A percentile compares a stretch with the other conserved stretches of the same genome.
These are phyloP conservation scores for Aureobasidium leucospermi DNA, from an alignment of 2,329 filamentous ascomycete species.

Conservation along the genomic window DNA sequence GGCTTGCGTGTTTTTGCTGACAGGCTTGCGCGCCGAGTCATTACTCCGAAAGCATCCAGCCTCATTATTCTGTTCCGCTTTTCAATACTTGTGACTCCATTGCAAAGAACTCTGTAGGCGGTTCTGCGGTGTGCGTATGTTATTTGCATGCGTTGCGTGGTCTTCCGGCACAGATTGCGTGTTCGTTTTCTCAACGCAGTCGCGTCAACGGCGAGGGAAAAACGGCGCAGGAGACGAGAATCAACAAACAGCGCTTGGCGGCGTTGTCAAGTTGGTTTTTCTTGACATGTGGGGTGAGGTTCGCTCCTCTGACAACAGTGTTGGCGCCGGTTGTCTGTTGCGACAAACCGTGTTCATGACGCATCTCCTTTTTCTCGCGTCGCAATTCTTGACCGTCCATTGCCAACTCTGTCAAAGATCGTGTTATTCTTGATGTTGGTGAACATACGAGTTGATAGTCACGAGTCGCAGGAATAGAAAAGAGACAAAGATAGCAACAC, in stretches of 20 bases:
- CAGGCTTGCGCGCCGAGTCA: neutral
- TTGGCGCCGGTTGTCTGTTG: conserved; percentile 7
- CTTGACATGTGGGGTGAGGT: neutral
- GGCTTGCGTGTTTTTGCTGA: conserved; percentile 9
- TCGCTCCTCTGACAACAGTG: conserved; percentile 1
- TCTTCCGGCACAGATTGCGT: conserved; percentile 5
- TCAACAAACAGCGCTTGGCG: neutral
- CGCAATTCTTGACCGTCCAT: neutral
- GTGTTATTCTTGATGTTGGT: neutral
- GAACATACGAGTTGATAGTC: neutral
- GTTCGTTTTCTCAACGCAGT: neutral
- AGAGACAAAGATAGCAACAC: conserved; percentile 2
- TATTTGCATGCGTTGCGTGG: neutral
- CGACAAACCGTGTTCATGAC: conserved; percentile 1
- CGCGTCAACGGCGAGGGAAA: neutral
- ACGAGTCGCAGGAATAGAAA: neutral
- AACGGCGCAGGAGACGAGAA: neutral
- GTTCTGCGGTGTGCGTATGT: neutral
- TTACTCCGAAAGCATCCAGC: neutral
- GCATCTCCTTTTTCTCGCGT: neutral
- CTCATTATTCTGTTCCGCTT: neutral
- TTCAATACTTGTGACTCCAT: neutral
- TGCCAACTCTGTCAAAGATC: neutral
- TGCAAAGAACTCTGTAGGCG: neutral
- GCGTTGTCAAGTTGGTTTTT: neutral